phyloP scores from a whole-genome alignment of 1,139 yeast genomes.

The Nematodospora anomalae region DNA sequence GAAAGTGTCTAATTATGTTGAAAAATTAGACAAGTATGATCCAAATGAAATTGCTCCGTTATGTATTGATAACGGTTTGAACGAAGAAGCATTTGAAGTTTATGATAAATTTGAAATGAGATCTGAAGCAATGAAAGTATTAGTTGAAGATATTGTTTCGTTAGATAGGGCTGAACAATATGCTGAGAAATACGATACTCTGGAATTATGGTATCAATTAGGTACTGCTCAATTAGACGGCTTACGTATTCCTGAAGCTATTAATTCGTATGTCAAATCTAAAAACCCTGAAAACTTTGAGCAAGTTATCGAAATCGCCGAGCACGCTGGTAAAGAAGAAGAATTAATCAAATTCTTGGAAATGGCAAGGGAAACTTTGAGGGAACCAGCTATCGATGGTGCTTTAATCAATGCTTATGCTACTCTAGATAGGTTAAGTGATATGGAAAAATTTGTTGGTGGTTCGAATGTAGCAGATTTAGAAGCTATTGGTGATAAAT shows the following conservation, averaged over 20 bases:
- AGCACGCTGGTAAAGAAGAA: constrained; percentile 94
- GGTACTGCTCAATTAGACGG: constrained; percentile 98
- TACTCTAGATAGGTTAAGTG: constrained; percentile 68
- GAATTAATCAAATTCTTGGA: constrained; percentile 83
- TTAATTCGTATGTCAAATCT: constrained; percentile 85
- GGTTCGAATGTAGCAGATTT: constrained; percentile 92
- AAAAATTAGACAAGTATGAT: constrained; percentile 86
- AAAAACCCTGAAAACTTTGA: constrained; percentile 88
- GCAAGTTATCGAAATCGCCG: constrained; percentile 92
- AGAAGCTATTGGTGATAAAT: constrained; percentile 88
- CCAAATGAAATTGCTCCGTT: constrained; percentile 92
- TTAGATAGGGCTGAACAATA: constrained; percentile 93
- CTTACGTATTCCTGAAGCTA: constrained; percentile 87
- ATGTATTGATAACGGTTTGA: constrained; percentile 82
- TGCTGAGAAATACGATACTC: constrained; percentile 83
- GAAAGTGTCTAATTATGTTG: constrained; percentile 80
- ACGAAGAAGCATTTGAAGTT: constrained; percentile 93
- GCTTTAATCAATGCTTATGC: constrained; percentile 89
- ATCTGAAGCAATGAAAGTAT: constrained; percentile 80
- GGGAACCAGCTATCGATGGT: constrained; percentile 92
- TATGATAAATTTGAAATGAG: constrained; percentile 83
- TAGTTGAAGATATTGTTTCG: constrained; percentile 90
- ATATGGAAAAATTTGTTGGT: constrained; percentile 79
- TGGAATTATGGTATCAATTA: constrained; percentile 91
- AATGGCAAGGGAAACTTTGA: constrained; percentile 91